These are phyloP conservation scores for Arbutus unedo DNA, from an alignment of 148 eudicot genomes.

Conservation along the genomic window DNA sequence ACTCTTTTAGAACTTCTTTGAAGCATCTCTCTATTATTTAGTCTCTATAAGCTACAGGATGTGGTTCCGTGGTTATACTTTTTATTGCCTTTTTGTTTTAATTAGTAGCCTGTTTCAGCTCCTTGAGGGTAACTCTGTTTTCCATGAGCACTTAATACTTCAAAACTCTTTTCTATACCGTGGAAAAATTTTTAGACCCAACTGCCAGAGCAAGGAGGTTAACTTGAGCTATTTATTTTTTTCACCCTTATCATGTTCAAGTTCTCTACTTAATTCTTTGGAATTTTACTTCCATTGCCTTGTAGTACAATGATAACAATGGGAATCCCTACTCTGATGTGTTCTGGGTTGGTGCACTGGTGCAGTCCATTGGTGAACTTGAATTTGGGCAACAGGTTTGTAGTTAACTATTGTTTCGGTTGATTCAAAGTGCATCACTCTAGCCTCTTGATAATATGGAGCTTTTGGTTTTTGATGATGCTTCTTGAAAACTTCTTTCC, in stretches of 20 bases:
- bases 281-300: slow-evolving; percentile 5
- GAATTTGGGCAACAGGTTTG: slow-evolving; percentile 96
- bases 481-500: background rate
- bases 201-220: background rate
- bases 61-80: background rate
- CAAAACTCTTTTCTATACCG: background rate
- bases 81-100: background rate
- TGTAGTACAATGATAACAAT: slow-evolving; percentile 91
- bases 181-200: background rate
- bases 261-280: background rate
- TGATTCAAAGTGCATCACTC: background rate
- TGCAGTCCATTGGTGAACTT: slow-evolving; percentile 92
- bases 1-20: background rate
- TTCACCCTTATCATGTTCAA: background rate
- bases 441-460: background rate
- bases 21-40: background rate
- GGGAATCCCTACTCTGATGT: slow-evolving; percentile 92
- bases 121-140: background rate
- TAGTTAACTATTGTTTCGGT: slow-evolving; percentile 12
- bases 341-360: slow-evolving; percentile 88
- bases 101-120: background rate
- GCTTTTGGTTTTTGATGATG: background rate
- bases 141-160: background rate
- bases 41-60: background rate
- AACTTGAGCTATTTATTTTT: background rate